Percentiles rank a stretch among this genome's conserved stretches.
Evolutionary conservation across 306 rosid species (phyloP).

Genomic region (Ammopiptanthus mongolicus): DNA sequence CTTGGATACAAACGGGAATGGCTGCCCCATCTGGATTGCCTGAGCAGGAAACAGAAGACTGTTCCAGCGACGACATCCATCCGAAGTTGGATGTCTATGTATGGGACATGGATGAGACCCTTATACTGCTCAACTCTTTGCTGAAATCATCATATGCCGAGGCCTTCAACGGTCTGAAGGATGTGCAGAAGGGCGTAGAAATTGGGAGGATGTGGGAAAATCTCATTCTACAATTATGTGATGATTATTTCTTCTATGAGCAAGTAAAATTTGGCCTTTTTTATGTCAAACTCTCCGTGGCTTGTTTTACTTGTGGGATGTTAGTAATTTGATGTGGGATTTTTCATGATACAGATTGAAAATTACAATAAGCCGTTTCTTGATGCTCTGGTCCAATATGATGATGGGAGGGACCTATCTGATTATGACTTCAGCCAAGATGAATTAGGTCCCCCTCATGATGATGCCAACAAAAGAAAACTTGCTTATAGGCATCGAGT

Average conservation of each 20-base stretch:
- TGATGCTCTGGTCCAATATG: slow-evolving; percentile 49
- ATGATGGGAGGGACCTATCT: slow-evolving; percentile 79
- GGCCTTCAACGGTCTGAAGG: slow-evolving; percentile 66
- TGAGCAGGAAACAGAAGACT: slow-evolving; percentile 26
- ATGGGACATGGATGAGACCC: slow-evolving; percentile 99
- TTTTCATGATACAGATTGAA: slow-evolving; percentile 74
- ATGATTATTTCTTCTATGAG: slow-evolving; percentile 77
- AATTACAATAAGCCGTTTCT: slow-evolving; percentile 72
- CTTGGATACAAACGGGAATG: slow-evolving; percentile 28
- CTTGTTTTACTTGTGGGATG: slow-evolving; percentile 5
- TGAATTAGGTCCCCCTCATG: slow-evolving; percentile 51
- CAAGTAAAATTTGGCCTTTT: slow-evolving; percentile 53
- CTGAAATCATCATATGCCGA: slow-evolving; percentile 66
- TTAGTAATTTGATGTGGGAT: slow-evolving; percentile 14
- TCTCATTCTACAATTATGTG: slow-evolving; percentile 73
- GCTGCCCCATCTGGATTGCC: slow-evolving; percentile 29
- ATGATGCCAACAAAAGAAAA: slow-evolving; percentile 64
- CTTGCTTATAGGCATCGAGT: slow-evolving; percentile 83
- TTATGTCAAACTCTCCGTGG: not conserved
- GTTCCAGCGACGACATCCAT: slow-evolving; percentile 23
- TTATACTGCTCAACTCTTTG: slow-evolving; percentile 79
- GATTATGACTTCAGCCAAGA: slow-evolving; percentile 73
- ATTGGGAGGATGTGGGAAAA: slow-evolving; percentile 87
- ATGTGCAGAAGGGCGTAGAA: slow-evolving; percentile 65
- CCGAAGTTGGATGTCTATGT: slow-evolving; percentile 52